Evolutionary conservation across 2,329 filamentous ascomycete genomes (phyloP), one percentile per base, ranked within the genome.

Genomic region (Aspergillus novoparasiticus): DNA sequence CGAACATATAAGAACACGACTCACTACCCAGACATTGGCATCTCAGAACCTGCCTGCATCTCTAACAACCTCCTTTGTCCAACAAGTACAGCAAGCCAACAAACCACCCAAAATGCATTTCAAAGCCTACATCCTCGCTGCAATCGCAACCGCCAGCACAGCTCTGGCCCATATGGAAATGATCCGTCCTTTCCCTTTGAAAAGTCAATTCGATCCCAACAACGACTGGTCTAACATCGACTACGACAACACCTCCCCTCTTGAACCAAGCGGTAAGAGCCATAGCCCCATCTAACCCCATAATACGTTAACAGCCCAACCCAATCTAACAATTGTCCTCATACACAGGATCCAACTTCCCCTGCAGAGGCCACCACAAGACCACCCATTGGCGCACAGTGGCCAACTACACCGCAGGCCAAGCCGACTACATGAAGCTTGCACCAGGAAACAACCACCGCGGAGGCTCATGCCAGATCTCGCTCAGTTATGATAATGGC

Each of bases 381-480:
- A 81, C 84, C 14, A 43, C 57, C 6, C 72, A 78, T 3, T 86
- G 86, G 66, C 76, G 80, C 36, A 75, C 86, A 4, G 85, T 87
- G n/a, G 86, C 84, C 43, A 86, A 82, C 26, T 93, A 89, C 76
- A 72, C 79, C 4, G 84, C 88, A 8, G 91, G 91, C 46, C 77
- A 83, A 61, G 78, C 80, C 30, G 87, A 91, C 77, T 85, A 85
- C 70, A 83, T 93, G 78, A 85, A 83, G 62, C 80, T 93, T 57
- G 80, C 77, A 60, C 90, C 90, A 41, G 84, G 83, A 54, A 86
- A 87, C 60, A 77, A 76, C 60, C 90, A 92, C 78, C 80, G 82
- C 39, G 90, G 91, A 50, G 91, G 91, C 55, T 91, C 88, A 12
- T 94, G 91, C 79, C 91, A 94, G 79, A 81, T 91, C 53, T 87